Percentiles rank a stretch among this genome's conserved stretches.
Evolutionary conservation across 164 flowering plant genomes (phyloP).

Genomic region (Dillenia turbinata): DNA sequence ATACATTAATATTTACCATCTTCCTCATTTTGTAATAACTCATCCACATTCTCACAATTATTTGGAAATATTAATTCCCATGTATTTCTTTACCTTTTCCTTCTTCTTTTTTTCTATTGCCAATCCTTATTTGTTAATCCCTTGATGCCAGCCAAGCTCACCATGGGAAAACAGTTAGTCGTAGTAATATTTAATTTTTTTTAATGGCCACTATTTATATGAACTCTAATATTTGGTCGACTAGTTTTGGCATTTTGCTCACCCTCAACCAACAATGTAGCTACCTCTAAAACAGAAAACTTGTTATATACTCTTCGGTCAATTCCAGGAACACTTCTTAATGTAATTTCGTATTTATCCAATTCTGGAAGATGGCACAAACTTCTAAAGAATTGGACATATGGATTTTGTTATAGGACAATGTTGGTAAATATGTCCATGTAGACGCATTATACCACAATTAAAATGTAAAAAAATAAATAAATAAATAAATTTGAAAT

Average conservation of each 20-base stretch:
- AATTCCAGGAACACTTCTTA: neutral
- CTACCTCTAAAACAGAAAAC: neutral
- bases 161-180: conserved; percentile 10
- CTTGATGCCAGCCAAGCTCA: conserved; percentile 11
- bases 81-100: neutral
- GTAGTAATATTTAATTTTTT: conserved; percentile 1
- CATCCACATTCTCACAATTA: neutral
- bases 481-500: no score
- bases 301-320: neutral
- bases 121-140: neutral
- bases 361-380: neutral
- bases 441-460: no score
- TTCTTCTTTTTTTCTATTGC: no score
- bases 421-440: no score
- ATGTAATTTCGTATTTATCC: neutral
- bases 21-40: neutral
- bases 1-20: neutral
- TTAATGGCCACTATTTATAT: neutral
- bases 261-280: neutral
- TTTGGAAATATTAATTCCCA: neutral
- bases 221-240: neutral
- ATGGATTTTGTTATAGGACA: neutral
- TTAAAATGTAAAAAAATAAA: no score
- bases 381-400: neutral
- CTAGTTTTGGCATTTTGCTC: neutral